Evolutionary conservation across 768 basidiomycete genomes (phyloP).

Genomic region (Xerocomellus intermedius): DNA sequence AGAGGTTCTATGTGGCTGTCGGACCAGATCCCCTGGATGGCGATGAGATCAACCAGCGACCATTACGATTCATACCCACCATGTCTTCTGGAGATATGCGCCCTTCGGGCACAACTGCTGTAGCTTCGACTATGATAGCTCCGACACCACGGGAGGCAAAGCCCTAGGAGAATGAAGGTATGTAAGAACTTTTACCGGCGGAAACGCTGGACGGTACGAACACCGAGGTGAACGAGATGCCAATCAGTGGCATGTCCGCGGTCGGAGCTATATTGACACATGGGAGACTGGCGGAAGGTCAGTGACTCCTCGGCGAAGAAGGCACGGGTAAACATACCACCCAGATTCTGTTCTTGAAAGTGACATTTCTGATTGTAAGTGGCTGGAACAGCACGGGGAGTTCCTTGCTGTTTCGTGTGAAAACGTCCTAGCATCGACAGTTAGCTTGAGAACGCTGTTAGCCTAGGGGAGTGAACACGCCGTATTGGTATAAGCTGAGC

Average conservation of each 20-base stretch:
- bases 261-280: slow-evolving; percentile 81
- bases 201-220: slow-evolving; percentile 21
- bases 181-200: neutral
- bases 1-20: slow-evolving; percentile 73
- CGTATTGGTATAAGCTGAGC: slow-evolving; percentile 35
- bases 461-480: slow-evolving; percentile 9
- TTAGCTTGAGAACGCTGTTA: neutral
- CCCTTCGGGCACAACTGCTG: slow-evolving; percentile 69
- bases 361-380: slow-evolving; percentile 54
- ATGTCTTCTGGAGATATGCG: slow-evolving; percentile 76
- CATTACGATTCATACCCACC: slow-evolving; percentile 35
- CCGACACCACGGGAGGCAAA: slow-evolving; percentile 72
- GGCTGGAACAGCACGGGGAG: slow-evolving; percentile 65
- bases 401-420: slow-evolving; percentile 48
- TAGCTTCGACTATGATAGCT: slow-evolving; percentile 72
- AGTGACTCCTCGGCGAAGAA: neutral
- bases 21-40: slow-evolving; percentile 60
- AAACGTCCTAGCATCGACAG: slow-evolving; percentile 28
- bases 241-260: slow-evolving; percentile 78
- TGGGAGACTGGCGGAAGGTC: slow-evolving; percentile 50
- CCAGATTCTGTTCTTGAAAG: slow-evolving; percentile 76
- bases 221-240: slow-evolving; percentile 79
- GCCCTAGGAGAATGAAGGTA: slow-evolving; percentile 34
- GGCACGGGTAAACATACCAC: slow-evolving; percentile 39
- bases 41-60: neutral